These are phyloP conservation scores for Leccinellum albellum DNA, from an alignment of 768 basidiomycete genomes.

Conservation along the genomic window DNA sequence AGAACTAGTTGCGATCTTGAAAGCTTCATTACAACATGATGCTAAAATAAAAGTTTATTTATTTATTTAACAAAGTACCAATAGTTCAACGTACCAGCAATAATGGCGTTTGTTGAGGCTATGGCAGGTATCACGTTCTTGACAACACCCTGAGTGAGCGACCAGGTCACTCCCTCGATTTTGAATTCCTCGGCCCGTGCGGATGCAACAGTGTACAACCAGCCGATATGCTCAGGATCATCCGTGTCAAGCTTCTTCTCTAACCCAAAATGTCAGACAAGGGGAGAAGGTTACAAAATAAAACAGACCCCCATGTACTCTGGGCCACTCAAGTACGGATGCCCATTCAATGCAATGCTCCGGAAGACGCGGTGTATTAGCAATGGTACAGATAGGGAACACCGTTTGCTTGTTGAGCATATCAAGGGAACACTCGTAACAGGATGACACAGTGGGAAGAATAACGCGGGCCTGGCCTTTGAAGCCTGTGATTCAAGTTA, in stretches of 20 bases:
- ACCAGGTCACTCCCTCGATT: conserved; percentile 98
- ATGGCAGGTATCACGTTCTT: conserved; percentile 99
- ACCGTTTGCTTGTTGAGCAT: conserved; percentile 97
- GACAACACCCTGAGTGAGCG: conserved; percentile 95
- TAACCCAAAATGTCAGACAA: conserved; percentile 5
- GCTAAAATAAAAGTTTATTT: conserved; percentile 42
- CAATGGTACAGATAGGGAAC: conserved; percentile 98
- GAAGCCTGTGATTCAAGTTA: conserved; percentile 61
- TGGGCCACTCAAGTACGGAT: conserved; percentile 98
- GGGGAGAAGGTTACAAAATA: background rate
- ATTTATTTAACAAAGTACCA: background rate
- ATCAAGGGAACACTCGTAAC: conserved; percentile 97
- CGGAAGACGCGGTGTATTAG: conserved; percentile 95
- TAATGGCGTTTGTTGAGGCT: conserved; percentile 97
- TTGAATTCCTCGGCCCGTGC: conserved; percentile 90
- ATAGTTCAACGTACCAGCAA: conserved; percentile 61
- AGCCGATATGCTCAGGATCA: conserved; percentile 93
- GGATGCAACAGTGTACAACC: conserved; percentile 81
- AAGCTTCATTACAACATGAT: conserved; percentile 97
- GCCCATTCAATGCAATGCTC: conserved; percentile 99
- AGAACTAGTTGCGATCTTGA: conserved; percentile 95
- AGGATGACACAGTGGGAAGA: conserved; percentile 89
- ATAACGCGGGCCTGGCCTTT: conserved; percentile 98
- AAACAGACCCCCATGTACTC: conserved; percentile 72
- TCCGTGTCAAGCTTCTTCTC: conserved; percentile 98